A percentile compares a stretch with the other conserved stretches of the same genome.
Conservation (phyloP, 2,329 filamentous ascomycete species). For the Fusarium nematophilum region DNA sequence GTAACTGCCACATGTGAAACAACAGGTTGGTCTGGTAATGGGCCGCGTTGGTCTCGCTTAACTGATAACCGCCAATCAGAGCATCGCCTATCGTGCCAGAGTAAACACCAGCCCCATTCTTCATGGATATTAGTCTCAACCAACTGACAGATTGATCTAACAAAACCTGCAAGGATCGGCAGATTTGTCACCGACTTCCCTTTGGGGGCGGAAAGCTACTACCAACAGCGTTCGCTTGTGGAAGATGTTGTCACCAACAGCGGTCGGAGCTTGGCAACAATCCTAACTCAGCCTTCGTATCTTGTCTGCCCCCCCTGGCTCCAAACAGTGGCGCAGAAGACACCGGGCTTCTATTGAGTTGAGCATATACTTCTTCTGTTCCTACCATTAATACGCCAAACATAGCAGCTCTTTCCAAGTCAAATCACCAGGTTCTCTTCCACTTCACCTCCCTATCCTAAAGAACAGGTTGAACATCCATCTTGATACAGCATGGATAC, state of each 20-base stretch:
- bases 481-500: neutral
- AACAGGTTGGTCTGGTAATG: too few relatives aligned
- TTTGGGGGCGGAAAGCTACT: neutral
- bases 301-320: neutral
- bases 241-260: slow-evolving; percentile 1
- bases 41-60: too few relatives aligned
- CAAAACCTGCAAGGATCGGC: neutral
- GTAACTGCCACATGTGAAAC: too few relatives aligned
- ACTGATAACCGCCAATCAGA: too few relatives aligned
- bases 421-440: neutral
- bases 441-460: neutral
- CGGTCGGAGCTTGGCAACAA: neutral
- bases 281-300: neutral
- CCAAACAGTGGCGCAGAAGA: neutral
- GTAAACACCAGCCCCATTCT: neutral
- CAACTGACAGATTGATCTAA: neutral
- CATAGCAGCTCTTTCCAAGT: neutral
- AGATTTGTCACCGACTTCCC: neutral
- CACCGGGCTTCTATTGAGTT: neutral
- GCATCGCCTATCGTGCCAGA: neutral
- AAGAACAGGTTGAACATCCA: neutral
- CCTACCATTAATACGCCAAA: neutral
- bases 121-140: too few relatives aligned
- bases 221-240: neutral
- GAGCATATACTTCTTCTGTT: neutral